phyloP scores from a whole-genome alignment of 2,329 filamentous ascomycete genomes.

The Conoideocrella luteorostrata region DNA sequence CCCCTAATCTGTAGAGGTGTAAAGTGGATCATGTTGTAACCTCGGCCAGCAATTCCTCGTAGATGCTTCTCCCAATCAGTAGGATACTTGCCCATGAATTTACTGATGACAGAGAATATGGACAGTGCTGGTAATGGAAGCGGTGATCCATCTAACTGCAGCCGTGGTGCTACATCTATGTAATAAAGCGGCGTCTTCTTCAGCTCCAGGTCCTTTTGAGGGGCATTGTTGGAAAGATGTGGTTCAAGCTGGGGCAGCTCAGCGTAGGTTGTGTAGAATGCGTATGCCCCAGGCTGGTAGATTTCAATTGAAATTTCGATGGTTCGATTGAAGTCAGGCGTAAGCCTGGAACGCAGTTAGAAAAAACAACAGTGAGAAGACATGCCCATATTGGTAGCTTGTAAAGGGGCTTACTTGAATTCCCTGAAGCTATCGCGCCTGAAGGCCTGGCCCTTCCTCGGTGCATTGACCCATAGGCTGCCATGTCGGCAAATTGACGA shows the following conservation, averaged over 20 bases:
- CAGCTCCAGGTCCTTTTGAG: conserved; percentile 33
- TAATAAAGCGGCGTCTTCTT: conserved; percentile 76
- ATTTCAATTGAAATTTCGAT: conserved; percentile 88
- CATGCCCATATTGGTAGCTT: conserved; percentile 5
- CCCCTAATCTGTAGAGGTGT: conserved; percentile 87
- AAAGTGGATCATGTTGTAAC: conserved; percentile 99
- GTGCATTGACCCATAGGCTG: conserved; percentile 95
- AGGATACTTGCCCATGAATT: conserved; percentile 94
- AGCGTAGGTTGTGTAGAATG: conserved; percentile 89
- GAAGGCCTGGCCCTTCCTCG: conserved; percentile 68
- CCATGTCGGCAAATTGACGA: conserved; percentile 94
- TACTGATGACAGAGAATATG: conserved; percentile 90
- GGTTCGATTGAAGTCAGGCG: conserved; percentile 86
- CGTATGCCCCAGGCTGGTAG: conserved; percentile 76
- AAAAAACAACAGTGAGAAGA: not conserved
- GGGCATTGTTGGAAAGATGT: conserved; percentile 16
- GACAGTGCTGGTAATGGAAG: conserved; percentile 83
- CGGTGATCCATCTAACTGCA: conserved; percentile 66
- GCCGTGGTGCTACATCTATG: conserved; percentile 82
- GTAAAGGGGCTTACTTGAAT: conserved; percentile 63
- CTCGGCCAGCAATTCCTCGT: conserved; percentile 77
- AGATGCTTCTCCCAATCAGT: conserved; percentile 86
- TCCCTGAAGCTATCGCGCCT: conserved; percentile 74
- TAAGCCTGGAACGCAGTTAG: conserved; percentile 51
- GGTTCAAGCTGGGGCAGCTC: conserved; percentile 64